These are phyloP conservation scores for Drosera spatulata DNA, from an alignment of 179 eudicot species.

Conservation along the genomic window DNA sequence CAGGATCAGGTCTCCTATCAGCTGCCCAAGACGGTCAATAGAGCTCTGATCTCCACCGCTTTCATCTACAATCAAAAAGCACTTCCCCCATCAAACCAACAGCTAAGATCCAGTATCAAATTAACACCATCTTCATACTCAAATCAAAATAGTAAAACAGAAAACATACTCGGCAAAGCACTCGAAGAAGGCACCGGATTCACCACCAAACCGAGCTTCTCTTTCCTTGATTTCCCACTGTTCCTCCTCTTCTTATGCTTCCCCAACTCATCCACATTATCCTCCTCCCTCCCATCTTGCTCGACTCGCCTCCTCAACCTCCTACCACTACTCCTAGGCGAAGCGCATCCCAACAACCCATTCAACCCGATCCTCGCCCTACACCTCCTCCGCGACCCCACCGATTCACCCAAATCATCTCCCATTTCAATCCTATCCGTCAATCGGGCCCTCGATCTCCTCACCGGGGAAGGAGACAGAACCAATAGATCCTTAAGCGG, in stretches of 20 bases:
- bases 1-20: constrained; percentile 57
- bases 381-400: constrained; percentile 30
- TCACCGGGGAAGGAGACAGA: constrained; percentile 59
- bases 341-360: constrained; percentile 25
- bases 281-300: constrained; percentile 22
- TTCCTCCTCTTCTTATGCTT: constrained; percentile 48
- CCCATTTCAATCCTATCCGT: constrained; percentile 38
- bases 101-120: not conserved
- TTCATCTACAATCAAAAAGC: constrained; percentile 18
- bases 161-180: constrained; percentile 12
- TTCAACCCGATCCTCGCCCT: constrained; percentile 24
- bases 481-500: constrained; percentile 59
- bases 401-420: constrained; percentile 30
- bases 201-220: constrained; percentile 24
- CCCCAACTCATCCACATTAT: constrained; percentile 29
- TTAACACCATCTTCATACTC: not conserved
- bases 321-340: constrained; percentile 57
- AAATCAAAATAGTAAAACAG: not conserved
- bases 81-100: constrained; percentile 3
- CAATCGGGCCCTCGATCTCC: constrained; percentile 47
- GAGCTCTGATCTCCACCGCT: constrained; percentile 31
- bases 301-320: constrained; percentile 61
- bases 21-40: constrained; percentile 45
- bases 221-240: constrained; percentile 48
- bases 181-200: constrained; percentile 32